A percentile compares a stretch with the other conserved stretches of the same genome.
Evolutionary conservation across 129 eudicot species (phyloP).

Genomic region (Pulicaria dysenterica): DNA sequence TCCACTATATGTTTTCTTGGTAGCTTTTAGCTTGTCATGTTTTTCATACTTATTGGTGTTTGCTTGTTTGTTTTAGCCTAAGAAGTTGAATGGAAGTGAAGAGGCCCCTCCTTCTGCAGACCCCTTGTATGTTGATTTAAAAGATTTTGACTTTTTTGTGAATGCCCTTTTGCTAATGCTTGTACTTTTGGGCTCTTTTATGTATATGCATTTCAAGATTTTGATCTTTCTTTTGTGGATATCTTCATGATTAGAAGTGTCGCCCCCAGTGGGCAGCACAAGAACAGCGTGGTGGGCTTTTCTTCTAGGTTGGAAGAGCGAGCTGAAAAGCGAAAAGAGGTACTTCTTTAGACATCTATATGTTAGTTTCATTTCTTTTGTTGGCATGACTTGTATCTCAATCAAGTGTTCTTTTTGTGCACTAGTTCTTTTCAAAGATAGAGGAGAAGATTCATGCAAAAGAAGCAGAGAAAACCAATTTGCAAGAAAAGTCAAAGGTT

Average conservation of each 20-base stretch:
- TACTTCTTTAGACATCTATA: constrained; percentile 16
- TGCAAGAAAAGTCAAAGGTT: constrained; percentile 83
- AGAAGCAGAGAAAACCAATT: constrained; percentile 41
- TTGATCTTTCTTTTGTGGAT: constrained; percentile 20
- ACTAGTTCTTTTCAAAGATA: constrained; percentile 76
- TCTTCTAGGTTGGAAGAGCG: constrained; percentile 84
- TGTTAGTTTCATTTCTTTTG: background rate
- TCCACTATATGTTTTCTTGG: background rate
- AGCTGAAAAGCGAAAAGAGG: constrained; percentile 97
- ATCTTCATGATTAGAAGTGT: constrained; percentile 42
- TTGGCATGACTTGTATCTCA: constrained; percentile 2
- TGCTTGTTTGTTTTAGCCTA: constrained; percentile 46
- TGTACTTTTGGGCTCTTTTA: constrained; percentile 8
- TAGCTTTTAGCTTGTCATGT: background rate
- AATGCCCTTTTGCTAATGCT: constrained; percentile 27
- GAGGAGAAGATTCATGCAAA: constrained; percentile 48
- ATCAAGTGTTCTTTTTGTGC: constrained; percentile 14
- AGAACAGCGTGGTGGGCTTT: constrained; percentile 52
- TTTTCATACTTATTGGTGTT: constrained; percentile 12
- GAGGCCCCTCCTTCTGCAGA: constrained; percentile 44
- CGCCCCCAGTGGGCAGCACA: constrained; percentile 50
- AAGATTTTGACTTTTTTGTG: constrained; percentile 10
- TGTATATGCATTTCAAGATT: background rate
- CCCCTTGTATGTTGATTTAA: constrained; percentile 49
- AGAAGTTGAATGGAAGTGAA: constrained; percentile 50